Base-by-base conservation (phyloP, 139 green algal genomes). In the Tetratostichococcus sp. region DNA sequence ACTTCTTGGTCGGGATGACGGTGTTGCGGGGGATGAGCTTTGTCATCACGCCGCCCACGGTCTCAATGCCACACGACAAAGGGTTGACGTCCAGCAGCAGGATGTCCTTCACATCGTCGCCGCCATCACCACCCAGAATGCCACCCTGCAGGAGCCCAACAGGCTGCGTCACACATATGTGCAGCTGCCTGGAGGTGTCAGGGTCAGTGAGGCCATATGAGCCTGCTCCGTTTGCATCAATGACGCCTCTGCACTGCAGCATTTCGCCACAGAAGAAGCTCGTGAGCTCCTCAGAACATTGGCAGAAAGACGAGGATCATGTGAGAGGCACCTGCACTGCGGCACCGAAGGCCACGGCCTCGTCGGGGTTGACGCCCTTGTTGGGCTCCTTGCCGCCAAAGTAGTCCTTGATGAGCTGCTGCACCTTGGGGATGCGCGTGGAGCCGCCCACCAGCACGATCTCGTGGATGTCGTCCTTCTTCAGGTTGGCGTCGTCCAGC, bases 1-100 rank as follows among this genome's bases (percentile, higher is more conserved):
- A 90, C 89, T 99, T 99, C 90, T 98, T 98, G 77, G 96, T 98
- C 72, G 96, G 96, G 57, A 96, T 92, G 30, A 89, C 86, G 43
- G 88, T 94, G 89, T 98, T 97, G 75, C 94, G 85, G 30, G 86
- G 82, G 83, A 98, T 98, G 33, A 98, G 81, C 85, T 94, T 94
- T 70, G 93, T 97, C 93, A 97, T 97, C 32, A 97, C 91, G 65
- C 93, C 94, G 43, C 91, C 91, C 4, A 92, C 86, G 6, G 93
- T 97, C 86, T 98, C 93, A 30, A 98, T 93, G 79, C 94, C 94
- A 77, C 98, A 82, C 30, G 91, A 97, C 76, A 98, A 86, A 0
- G 94, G 91, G 76, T 79, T 89, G 78, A 97, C 92, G 70, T 97
- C 90, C 57, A 96, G 79, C 80, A 97, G 80, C 75, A 97, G 80